Conservation (phyloP, 192 early-diverging fungal species). For the Kickxella alabastrina region DNA sequence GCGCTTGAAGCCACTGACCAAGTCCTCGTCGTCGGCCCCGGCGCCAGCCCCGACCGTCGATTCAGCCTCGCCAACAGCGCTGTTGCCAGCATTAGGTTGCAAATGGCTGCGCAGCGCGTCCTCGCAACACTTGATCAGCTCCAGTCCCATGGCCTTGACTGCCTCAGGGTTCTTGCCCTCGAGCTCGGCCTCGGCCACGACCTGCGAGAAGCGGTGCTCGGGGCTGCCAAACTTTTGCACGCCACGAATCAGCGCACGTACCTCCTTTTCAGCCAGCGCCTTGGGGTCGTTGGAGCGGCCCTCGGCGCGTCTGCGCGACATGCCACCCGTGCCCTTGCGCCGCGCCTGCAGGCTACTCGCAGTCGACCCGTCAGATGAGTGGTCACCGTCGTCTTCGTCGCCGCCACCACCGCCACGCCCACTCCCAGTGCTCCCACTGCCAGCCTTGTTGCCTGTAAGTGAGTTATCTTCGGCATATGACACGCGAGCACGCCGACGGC, state of each 20-base stretch:
- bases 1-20: slow-evolving; percentile 41
- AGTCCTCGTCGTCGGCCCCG: slow-evolving; percentile 43
- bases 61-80: slow-evolving; percentile 21
- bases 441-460: slow-evolving; percentile 24
- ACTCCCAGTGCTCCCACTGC: too few relatives aligned
- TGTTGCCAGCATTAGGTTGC: slow-evolving; percentile 5
- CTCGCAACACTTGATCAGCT: slow-evolving; percentile 55
- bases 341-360: slow-evolving; percentile 33
- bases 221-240: slow-evolving; percentile 82
- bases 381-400: slow-evolving; percentile 18
- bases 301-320: slow-evolving; percentile 25
- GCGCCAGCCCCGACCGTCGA: too few relatives aligned
- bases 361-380: slow-evolving; percentile 31
- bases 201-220: slow-evolving; percentile 73
- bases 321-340: slow-evolving; percentile 17
- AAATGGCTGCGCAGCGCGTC: slow-evolving; percentile 52
- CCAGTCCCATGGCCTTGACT: slow-evolving; percentile 43
- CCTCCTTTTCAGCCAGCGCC: slow-evolving; percentile 71
- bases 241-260: slow-evolving; percentile 73
- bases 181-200: slow-evolving; percentile 78
- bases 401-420: slow-evolving; percentile 20
- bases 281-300: slow-evolving; percentile 38
- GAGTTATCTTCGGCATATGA: slow-evolving; percentile 64
- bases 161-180: slow-evolving; percentile 59
- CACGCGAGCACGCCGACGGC: slow-evolving; percentile 55